Percentiles rank a stretch among this genome's conserved stretches.
Conservation (phyloP, 2,329 filamentous ascomycete genomes). For the Pseudofabraea citricarpa region DNA sequence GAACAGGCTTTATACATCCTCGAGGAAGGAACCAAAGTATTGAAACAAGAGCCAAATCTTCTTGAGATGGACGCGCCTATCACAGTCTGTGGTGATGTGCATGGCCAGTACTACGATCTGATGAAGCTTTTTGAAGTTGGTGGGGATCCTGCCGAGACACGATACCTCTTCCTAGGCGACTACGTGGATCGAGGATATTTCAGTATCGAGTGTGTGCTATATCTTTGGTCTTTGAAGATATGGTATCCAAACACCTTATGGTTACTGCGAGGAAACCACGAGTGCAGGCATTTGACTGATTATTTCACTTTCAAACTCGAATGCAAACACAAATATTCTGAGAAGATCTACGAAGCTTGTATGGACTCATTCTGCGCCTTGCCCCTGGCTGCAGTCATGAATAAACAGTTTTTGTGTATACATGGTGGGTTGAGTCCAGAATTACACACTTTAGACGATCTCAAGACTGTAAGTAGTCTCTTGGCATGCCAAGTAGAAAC, state of each 20-base stretch:
- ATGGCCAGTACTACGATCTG: constrained; percentile 97
- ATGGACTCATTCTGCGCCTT: constrained; percentile 97
- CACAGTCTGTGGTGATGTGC: constrained; percentile 96
- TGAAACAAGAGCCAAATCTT: constrained; percentile 88
- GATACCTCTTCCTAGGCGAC: constrained; percentile 95
- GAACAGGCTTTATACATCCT: constrained; percentile 98
- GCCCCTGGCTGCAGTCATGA: constrained; percentile 95
- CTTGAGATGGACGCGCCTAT: constrained; percentile 99
- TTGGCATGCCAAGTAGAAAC: background rate
- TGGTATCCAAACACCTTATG: constrained; percentile 98
- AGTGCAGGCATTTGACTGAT: constrained; percentile 97
- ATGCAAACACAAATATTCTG: constrained; percentile 99
- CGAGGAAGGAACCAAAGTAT: constrained; percentile 77
- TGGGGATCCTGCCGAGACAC: constrained; percentile 90
- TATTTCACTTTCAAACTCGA: constrained; percentile 99
- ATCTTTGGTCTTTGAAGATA: constrained; percentile 97
- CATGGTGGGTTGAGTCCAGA: constrained; percentile 95
- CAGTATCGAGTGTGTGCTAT: constrained; percentile 97
- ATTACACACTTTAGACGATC: constrained; percentile 89
- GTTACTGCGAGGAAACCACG: constrained; percentile 96
- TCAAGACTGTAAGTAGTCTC: constrained; percentile 69
- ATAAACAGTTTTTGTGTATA: constrained; percentile 99
- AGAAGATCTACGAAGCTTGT: constrained; percentile 92
- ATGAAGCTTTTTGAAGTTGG: constrained; percentile 99
- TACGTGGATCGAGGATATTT: constrained; percentile 99